Evolutionary conservation across 78 protist species (phyloP).

Genomic region (Monosiga brevicollis): DNA sequence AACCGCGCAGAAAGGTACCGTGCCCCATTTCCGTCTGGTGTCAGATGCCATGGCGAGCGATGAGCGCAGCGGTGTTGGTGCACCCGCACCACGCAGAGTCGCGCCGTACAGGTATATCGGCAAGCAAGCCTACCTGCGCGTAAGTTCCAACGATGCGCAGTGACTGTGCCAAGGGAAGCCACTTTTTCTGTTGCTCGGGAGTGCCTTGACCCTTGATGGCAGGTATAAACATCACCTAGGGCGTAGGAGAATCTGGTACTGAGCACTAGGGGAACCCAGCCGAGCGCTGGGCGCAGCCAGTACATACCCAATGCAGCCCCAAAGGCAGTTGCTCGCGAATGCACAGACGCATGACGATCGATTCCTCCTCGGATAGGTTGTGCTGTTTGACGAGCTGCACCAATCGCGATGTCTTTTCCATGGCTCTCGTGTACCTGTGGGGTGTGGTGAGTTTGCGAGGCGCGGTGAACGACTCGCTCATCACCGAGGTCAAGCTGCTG

Average conservation of each 20-base stretch:
- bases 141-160: background rate
- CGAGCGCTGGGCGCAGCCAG: background rate
- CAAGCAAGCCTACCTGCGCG: background rate
- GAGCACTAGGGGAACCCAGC: no score
- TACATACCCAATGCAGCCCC: slow-evolving; percentile 8
- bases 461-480: background rate
- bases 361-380: background rate
- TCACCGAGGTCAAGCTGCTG: background rate
- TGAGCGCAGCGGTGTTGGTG: no score
- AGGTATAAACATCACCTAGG: background rate
- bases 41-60: no score
- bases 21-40: slow-evolving; percentile 45
- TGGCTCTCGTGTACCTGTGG: background rate
- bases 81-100: no score
- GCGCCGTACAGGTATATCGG: no score
- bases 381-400: background rate
- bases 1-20: slow-evolving; percentile 26
- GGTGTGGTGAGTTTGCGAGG: background rate
- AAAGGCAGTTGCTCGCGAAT: slow-evolving; percentile 4
- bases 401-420: background rate
- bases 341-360: background rate
- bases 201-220: slow-evolving; percentile 4
- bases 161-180: background rate
- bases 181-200: background rate
- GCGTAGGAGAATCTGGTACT: no score